Conservation (phyloP, 371 early-diverging fungal species). For the Mortierella polycephala region DNA sequence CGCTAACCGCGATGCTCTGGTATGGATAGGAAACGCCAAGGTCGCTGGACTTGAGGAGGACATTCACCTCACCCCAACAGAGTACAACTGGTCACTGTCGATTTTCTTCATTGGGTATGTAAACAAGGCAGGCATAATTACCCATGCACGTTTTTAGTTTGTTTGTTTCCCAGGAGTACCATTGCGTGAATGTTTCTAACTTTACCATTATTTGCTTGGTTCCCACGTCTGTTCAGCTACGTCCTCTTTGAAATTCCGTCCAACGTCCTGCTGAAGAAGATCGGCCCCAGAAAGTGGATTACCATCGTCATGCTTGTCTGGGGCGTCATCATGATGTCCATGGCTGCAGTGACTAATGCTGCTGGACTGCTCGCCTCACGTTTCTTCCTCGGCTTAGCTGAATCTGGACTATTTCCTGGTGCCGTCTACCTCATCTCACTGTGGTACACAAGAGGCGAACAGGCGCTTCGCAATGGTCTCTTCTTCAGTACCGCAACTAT, state of each 20-base stretch:
- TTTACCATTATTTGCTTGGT: not conserved
- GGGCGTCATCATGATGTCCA: conserved; percentile 72
- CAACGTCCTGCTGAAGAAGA: conserved; percentile 73
- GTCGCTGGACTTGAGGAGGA: conserved; percentile 61
- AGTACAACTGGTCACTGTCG: conserved; percentile 69
- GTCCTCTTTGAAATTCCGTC: conserved; percentile 77
- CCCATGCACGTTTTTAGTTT: not conserved
- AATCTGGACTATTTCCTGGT: conserved; percentile 82
- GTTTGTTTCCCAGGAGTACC: not conserved
- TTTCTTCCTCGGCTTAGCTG: conserved; percentile 76
- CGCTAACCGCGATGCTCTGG: too few species aligned
- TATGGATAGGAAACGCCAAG: conserved; percentile 63
- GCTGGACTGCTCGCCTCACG: conserved; percentile 69
- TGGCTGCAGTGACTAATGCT: conserved; percentile 64
- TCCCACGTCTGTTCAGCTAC: conserved; percentile 34
- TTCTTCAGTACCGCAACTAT: conserved; percentile 78
- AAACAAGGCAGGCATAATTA: not conserved
- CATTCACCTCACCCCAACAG: conserved; percentile 56
- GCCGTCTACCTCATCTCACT: conserved; percentile 69
- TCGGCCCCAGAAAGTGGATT: conserved; percentile 81
- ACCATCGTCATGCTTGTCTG: conserved; percentile 74
- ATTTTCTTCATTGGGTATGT: conserved; percentile 74
- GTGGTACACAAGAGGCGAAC: conserved; percentile 79
- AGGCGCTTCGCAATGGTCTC: conserved; percentile 75
- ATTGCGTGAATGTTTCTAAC: not conserved